A percentile compares a stretch with the other conserved stretches of the same genome.
Evolutionary conservation across 2,329 filamentous ascomycete genomes (phyloP).

Genomic region (Rhytidhysteron rufulum): DNA sequence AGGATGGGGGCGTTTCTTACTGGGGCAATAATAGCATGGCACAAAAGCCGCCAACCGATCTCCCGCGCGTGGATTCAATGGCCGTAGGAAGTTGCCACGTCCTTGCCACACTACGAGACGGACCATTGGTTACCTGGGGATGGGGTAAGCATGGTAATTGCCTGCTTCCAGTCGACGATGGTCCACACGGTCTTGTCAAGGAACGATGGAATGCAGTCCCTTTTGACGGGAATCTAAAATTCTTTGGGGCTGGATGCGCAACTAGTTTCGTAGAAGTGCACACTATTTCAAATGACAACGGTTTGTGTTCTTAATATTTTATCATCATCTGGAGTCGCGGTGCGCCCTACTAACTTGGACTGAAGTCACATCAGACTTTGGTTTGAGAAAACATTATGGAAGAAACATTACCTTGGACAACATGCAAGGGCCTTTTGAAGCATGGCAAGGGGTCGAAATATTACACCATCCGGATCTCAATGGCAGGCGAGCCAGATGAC

Average conservation of each 20-base stretch:
- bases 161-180: constrained; percentile 55
- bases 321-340: too few relatives aligned
- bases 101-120: constrained; percentile 63
- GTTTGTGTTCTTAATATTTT: too few relatives aligned
- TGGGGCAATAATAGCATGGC: constrained; percentile 88
- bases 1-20: constrained; percentile 58
- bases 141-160: constrained; percentile 99
- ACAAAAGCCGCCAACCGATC: constrained; percentile 63
- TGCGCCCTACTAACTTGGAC: too few relatives aligned
- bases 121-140: constrained; percentile 78
- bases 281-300: too few relatives aligned
- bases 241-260: constrained; percentile 80
- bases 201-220: constrained; percentile 66
- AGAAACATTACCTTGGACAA: too few relatives aligned
- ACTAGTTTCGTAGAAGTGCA: constrained; percentile 67
- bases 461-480: too few relatives aligned
- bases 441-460: too few relatives aligned
- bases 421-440: too few relatives aligned
- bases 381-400: too few relatives aligned
- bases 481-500: too few relatives aligned
- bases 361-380: too few relatives aligned
- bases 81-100: constrained; percentile 87
- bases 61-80: constrained; percentile 61
- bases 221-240: constrained; percentile 50
- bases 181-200: constrained; percentile 57